phyloP scores from a whole-genome alignment of 176 grass and related monocot species.

The Hordeum marinum region DNA sequence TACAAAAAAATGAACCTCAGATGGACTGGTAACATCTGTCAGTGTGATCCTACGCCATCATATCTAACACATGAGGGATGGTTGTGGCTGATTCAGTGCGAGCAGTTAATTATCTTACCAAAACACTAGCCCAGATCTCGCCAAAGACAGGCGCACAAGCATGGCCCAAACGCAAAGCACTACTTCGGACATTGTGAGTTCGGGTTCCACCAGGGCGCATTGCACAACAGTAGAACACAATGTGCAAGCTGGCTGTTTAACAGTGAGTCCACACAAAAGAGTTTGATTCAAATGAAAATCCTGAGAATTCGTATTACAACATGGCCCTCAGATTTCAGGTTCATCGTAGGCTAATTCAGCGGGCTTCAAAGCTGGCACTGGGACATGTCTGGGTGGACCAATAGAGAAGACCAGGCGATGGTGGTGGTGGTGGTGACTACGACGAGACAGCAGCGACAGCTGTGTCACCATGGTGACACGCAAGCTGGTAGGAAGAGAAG shows the following conservation, averaged over 20 bases:
- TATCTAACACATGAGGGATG: neutral
- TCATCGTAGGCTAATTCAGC: neutral
- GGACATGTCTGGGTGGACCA: neutral
- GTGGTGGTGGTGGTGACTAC: neutral
- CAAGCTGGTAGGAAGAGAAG: neutral
- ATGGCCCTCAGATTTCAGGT: neutral
- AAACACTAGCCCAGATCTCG: neutral
- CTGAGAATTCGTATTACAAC: neutral
- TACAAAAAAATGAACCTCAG: neutral
- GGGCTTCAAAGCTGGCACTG: slow-evolving; percentile 25
- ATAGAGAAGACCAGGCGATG: neutral
- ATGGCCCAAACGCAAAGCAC: neutral
- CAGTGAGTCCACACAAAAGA: neutral
- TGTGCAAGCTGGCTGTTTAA: neutral
- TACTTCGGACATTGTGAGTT: neutral
- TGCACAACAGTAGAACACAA: neutral
- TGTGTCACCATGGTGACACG: too few species aligned
- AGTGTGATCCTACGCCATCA: neutral
- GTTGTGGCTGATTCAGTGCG: neutral
- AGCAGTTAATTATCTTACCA: neutral
- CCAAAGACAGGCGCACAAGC: neutral
- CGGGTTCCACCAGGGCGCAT: neutral
- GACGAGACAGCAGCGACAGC: neutral
- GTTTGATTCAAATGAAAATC: neutral
- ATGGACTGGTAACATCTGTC: neutral